Evolutionary conservation across 2,329 filamentous ascomycete species (phyloP).

Genomic region (Exophiala phaeomuriformis): DNA sequence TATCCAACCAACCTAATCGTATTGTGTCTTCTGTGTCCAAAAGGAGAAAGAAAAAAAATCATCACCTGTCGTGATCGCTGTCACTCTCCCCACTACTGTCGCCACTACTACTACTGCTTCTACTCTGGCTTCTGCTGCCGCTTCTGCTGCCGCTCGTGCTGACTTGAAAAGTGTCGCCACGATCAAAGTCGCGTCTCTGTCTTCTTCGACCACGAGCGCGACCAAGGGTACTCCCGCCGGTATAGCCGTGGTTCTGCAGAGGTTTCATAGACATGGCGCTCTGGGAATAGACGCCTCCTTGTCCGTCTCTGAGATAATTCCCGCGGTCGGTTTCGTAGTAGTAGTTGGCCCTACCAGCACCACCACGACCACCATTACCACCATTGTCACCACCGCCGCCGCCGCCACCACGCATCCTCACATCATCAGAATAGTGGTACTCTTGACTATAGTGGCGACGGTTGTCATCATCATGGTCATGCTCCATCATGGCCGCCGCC

Average conservation of each 20-base stretch:
- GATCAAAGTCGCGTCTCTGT: conserved; percentile 9
- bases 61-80: conserved; percentile 5
- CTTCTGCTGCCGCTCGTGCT: conserved; percentile 15
- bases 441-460: too few relatives aligned
- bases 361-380: too few relatives aligned
- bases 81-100: conserved; percentile 12
- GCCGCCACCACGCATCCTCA: conserved; percentile 2
- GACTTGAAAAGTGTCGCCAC: conserved; percentile 1
- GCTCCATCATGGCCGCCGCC: conserved; percentile 24
- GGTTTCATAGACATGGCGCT: conserved; percentile 23
- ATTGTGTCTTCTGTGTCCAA: conserved; percentile 13
- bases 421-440: not conserved
- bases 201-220: conserved; percentile 3
- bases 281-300: conserved; percentile 11
- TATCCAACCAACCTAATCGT: conserved; percentile 1
- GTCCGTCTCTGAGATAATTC: too few relatives aligned
- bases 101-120: conserved; percentile 3
- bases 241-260: not conserved
- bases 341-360: not conserved
- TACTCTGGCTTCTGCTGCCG: conserved; percentile 20
- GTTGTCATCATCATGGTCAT: not conserved
- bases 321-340: conserved; percentile 12
- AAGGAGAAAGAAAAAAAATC: too few relatives aligned
- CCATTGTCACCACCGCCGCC: not conserved
- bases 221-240: not conserved